Evolutionary conservation across 768 basidiomycete genomes (phyloP).

Genomic region (Clitopilus hobsonii): DNA sequence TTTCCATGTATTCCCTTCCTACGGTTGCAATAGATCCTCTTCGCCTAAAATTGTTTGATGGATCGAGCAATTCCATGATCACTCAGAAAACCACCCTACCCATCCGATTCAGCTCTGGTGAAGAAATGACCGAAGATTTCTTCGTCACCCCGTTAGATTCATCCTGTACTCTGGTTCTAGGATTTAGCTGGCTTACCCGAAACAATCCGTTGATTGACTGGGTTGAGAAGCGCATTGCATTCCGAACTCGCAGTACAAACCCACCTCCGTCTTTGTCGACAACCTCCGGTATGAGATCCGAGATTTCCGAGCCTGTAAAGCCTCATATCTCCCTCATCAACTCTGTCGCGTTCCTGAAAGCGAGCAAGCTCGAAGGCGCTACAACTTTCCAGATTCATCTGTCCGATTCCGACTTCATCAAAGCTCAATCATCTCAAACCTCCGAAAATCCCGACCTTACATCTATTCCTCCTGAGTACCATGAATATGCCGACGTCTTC

Average conservation of each 20-base stretch:
- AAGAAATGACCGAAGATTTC: background rate
- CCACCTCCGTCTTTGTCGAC: background rate
- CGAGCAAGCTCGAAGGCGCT: conserved; percentile 3
- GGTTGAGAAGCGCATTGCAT: conserved; percentile 3
- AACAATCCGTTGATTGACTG: conserved; percentile 1
- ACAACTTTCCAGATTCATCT: conserved; percentile 1
- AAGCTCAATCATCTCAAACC: background rate
- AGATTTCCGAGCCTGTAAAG: background rate
- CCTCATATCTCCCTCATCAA: conserved; percentile 2
- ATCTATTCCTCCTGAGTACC: background rate
- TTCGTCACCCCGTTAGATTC: background rate
- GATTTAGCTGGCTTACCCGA: background rate
- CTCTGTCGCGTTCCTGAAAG: conserved; percentile 2
- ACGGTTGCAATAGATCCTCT: background rate
- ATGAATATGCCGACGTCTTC: conserved; percentile 16
- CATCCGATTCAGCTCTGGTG: background rate
- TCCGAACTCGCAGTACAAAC: background rate
- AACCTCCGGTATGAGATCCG: background rate
- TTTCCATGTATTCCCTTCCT: background rate
- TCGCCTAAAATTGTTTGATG: background rate
- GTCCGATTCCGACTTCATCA: background rate
- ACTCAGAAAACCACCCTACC: background rate
- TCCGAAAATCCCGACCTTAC: background rate
- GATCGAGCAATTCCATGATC: background rate
- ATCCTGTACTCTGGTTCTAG: background rate